Conservation (phyloP, 2,329 filamentous ascomycete genomes). For the Neonectria hederae region DNA sequence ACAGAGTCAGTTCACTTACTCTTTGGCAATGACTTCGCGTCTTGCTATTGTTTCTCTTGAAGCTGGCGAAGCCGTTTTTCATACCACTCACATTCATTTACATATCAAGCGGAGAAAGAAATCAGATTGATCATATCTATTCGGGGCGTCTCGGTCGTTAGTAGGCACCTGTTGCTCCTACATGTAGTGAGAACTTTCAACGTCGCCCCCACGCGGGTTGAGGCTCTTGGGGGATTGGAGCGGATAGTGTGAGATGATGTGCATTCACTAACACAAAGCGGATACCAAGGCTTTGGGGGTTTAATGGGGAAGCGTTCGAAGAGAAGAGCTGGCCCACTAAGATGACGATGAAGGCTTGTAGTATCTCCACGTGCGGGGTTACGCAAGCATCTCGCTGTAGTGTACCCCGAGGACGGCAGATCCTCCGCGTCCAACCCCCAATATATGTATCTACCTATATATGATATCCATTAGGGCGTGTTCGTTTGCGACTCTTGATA, state of each 20-base stretch:
- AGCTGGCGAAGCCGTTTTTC: conserved; percentile 6
- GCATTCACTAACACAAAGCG: not conserved
- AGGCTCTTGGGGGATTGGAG: not conserved
- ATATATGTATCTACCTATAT: not conserved
- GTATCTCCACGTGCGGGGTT: conserved; percentile 29
- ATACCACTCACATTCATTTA: conserved; percentile 19
- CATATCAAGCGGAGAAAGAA: conserved; percentile 8
- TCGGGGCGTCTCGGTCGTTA: not conserved
- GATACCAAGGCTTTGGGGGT: not conserved
- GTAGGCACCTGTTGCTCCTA: not conserved
- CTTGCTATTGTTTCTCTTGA: conserved; percentile 32
- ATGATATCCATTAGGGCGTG: no score
- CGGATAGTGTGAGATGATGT: not conserved
- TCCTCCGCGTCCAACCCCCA: conserved; percentile 18
- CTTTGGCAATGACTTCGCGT: conserved; percentile 7
- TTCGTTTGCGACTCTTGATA: no score
- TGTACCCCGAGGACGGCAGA: conserved; percentile 32
- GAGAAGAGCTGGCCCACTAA: not conserved
- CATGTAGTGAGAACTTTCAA: no score
- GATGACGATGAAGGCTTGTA: conserved; percentile 17
- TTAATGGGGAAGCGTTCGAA: not conserved
- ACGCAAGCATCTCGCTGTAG: conserved; percentile 27
- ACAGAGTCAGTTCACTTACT: not conserved
- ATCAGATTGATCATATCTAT: not conserved
- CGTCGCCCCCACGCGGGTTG: conserved; percentile 23